Conservation (phyloP, 176 grass and related monocot species). For the Eragrostis curvula region DNA sequence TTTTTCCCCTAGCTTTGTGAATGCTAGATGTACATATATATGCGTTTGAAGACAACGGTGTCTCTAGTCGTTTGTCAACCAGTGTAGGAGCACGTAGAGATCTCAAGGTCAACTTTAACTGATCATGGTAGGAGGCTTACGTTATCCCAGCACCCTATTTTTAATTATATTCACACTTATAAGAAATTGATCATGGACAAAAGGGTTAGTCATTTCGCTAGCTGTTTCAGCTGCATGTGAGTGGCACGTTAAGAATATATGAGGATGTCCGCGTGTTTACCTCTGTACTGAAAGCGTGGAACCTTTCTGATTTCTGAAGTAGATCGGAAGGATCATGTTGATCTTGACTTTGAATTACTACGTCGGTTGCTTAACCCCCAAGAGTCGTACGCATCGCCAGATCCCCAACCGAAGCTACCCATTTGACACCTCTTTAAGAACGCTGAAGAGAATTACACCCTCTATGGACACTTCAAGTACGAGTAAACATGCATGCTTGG, state of each 20-base stretch:
- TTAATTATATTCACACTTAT: no score
- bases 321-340: constrained; percentile 36
- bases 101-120: constrained; percentile 4
- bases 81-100: neutral
- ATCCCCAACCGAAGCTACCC: constrained; percentile 1
- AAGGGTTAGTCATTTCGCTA: no score
- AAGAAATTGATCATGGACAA: no score
- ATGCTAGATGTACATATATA: neutral
- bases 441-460: no score
- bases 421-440: no score
- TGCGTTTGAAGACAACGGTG: neutral
- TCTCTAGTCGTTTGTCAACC: neutral
- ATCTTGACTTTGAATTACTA: constrained; percentile 43
- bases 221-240: no score
- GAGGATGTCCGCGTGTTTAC: constrained; percentile 14
- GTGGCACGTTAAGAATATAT: constrained; percentile 26
- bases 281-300: neutral
- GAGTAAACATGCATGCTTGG: neutral
- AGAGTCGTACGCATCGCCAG: neutral
- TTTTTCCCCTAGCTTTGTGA: neutral
- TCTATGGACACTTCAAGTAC: neutral
- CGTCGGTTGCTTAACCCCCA: constrained; percentile 20
- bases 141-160: no score
- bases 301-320: constrained; percentile 13
- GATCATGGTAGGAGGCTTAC: neutral